phyloP scores from a whole-genome alignment of 768 basidiomycete species.

The Tricholoma furcatifolium region DNA sequence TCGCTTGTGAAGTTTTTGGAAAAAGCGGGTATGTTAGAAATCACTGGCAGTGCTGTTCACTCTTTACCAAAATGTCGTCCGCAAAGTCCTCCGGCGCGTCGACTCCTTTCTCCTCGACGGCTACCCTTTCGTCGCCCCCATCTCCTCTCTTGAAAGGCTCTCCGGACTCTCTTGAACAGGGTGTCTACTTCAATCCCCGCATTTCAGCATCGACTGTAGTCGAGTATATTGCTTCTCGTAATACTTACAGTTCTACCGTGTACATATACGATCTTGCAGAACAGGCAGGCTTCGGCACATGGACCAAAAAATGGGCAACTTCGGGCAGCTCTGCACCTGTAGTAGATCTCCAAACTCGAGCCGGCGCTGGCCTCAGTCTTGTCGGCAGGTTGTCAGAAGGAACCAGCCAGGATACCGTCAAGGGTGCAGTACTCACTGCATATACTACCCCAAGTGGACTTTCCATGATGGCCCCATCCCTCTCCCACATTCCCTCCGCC shows the following conservation, averaged over 20 bases:
- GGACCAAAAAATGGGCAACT: conserved; percentile 66
- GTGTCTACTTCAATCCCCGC: conserved; percentile 40
- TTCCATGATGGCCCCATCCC: conserved; percentile 76
- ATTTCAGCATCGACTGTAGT: conserved; percentile 61
- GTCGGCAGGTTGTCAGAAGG: conserved; percentile 80
- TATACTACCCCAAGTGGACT: conserved; percentile 86
- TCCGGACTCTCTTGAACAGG: conserved; percentile 22
- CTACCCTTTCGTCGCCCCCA: conserved; percentile 38
- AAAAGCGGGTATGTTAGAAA: conserved; percentile 17
- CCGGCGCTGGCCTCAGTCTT: conserved; percentile 80
- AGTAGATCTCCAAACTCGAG: conserved; percentile 74
- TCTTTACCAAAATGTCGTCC: conserved; percentile 13
- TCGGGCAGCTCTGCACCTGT: conserved; percentile 48
- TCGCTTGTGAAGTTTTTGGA: conserved; percentile 15
- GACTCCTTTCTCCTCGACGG: conserved; percentile 38
- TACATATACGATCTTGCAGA: conserved; percentile 85
- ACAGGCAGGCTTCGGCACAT: conserved; percentile 76
- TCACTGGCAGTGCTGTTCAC: neutral
- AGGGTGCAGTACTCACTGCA: conserved; percentile 64
- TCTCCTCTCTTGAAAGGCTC: conserved; percentile 29
- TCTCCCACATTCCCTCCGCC: conserved; percentile 68
- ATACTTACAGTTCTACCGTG: conserved; percentile 58
- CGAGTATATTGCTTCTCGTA: conserved; percentile 65
- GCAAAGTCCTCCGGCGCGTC: conserved; percentile 32
- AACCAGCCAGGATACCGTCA: conserved; percentile 64